Conservation (phyloP, 169 alveolate genomes). For the Perkinsus olseni region DNA sequence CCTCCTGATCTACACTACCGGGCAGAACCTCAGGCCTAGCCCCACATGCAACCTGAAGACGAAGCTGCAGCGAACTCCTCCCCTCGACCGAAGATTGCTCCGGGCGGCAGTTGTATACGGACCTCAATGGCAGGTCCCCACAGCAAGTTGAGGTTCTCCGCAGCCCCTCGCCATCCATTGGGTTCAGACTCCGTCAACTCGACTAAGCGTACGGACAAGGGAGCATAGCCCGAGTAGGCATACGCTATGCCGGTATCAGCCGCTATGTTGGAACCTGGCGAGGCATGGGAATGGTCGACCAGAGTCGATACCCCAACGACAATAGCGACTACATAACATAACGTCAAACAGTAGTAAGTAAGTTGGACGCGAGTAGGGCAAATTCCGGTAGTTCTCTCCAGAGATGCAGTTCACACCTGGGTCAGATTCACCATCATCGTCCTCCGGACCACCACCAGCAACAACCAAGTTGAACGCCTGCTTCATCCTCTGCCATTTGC, state of each 20-base stretch:
- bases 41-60: slow-evolving; percentile 38
- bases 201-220: slow-evolving; percentile 47
- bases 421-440: slow-evolving; percentile 34
- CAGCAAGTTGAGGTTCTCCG: neutral
- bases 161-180: slow-evolving; percentile 6
- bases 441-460: slow-evolving; percentile 34
- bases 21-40: slow-evolving; percentile 24
- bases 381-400: too few species aligned
- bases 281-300: neutral
- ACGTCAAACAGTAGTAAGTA: too few species aligned
- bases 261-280: neutral
- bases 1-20: slow-evolving; percentile 11
- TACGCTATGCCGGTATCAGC: slow-evolving; percentile 26
- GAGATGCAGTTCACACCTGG: neutral
- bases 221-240: slow-evolving; percentile 59
- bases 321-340: too few species aligned
- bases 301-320: too few species aligned
- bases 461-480: slow-evolving; percentile 41
- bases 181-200: slow-evolving; percentile 28
- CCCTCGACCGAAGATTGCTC: neutral
- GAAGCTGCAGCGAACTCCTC: neutral
- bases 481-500: slow-evolving; percentile 37
- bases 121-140: neutral
- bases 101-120: neutral
- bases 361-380: too few species aligned